Evolutionary conservation across 2,329 filamentous ascomycete species (phyloP), one percentile per base, ranked within the genome.

Genomic region (Hypocreales sp.): DNA sequence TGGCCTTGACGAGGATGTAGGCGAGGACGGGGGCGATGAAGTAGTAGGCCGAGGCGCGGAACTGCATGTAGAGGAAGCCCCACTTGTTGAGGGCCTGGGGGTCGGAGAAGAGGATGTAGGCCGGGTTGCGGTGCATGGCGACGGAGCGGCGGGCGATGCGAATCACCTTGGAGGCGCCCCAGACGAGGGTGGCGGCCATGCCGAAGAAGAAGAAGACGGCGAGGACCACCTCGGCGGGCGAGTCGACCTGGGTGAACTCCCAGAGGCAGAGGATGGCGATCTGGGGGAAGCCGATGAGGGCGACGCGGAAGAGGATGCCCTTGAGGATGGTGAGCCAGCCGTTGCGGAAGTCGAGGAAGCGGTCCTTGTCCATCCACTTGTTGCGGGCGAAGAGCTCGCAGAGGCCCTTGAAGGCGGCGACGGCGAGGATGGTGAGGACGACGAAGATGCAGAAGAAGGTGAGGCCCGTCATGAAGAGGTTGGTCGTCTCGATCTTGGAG

Each of bases 21-120:
- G 58, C 54, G 31, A 95, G 62, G 28, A 78, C 58, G 1, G 83
- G 82, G 20, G 92, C 69, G 41, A 94, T 82, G 53, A 87, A 94
- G 61, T 92, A 94, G 66, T 93, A 94, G 21, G 84, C 83, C 3
- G 84, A 87, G 21, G 87, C 87, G 44, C 87, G 80, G 66, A 92
- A 94, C 52, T 93, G 86, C 22, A 95, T 83, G 48, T 95, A 95
- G 38, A 95, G 70, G 62, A 94, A 94, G 14, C 87, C 87, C 87
- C 86, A 94, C 58, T 93, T 92, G 69, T 94, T 93, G 37, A 95
- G 69, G 28, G 80, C 77, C 36, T 82, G 70, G n/a, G 86, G 84
- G 44, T 95, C 86, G 3, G 87, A 93, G 60, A 92, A 95, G 35
- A 95, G 73, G 41, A 94, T 93, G 55, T 94, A 94, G 16, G 86